Percentiles rank a stretch among this genome's conserved stretches.
Evolutionary conservation across 2,329 filamentous ascomycete genomes (phyloP).

Genomic region (Karstenula rhodostoma): DNA sequence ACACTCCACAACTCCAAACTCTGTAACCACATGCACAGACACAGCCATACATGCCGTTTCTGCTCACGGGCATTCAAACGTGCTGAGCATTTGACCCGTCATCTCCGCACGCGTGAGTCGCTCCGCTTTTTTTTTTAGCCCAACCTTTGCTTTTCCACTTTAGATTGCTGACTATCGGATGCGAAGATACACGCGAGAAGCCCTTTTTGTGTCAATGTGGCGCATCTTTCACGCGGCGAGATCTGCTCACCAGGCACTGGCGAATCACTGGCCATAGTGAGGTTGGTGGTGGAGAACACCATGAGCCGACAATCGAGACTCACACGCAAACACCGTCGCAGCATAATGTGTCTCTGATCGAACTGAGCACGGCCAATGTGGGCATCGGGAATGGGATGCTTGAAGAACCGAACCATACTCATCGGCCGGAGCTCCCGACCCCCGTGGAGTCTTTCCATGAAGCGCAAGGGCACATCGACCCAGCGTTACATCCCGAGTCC

Average conservation of each 20-base stretch:
- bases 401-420: conserved; percentile 15
- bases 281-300: conserved; percentile 8
- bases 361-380: conserved; percentile 10
- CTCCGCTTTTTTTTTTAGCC: conserved; percentile 13
- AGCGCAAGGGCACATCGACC: conserved; percentile 25
- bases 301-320: conserved; percentile 3
- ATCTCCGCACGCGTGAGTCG: conserved; percentile 42
- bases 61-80: conserved; percentile 41
- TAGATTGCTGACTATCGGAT: conserved; percentile 21
- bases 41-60: conserved; percentile 35
- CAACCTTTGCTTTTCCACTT: neutral
- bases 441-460: conserved; percentile 21
- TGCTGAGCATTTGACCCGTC: conserved; percentile 40
- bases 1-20: conserved; percentile 15
- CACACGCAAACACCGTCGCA: conserved; percentile 1
- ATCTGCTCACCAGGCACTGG: conserved; percentile 43
- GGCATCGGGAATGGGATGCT: conserved; percentile 14
- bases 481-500: conserved; percentile 16
- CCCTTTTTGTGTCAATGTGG: conserved; percentile 40
- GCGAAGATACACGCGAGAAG: conserved; percentile 41
- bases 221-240: conserved; percentile 37
- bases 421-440: conserved; percentile 24
- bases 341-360: conserved; percentile 5
- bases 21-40: conserved; percentile 32
- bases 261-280: conserved; percentile 36